Base-by-base conservation (phyloP, 345 rosid genomes). In the Citrus cavaleriei region DNA sequence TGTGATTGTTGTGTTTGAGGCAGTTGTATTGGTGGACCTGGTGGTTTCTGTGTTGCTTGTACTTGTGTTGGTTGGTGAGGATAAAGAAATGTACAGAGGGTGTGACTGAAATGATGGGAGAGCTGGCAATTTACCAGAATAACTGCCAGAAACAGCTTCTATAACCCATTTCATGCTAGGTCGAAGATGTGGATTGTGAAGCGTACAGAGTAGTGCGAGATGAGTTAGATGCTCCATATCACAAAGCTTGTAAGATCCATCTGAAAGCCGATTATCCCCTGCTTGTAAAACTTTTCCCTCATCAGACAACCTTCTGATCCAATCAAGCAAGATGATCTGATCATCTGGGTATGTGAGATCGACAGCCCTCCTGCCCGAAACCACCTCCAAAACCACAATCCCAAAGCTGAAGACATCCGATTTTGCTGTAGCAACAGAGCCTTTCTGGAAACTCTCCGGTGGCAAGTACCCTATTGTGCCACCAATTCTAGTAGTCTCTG, bases 401-500 rank as follows among this genome's bases (percentile, higher is more conserved):
- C 99, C 98, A 28, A 94, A 96, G 85, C 99, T 91, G 81, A 96
- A 96, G 66, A 96, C 99, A 64, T 96, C 99, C 0, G 97, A 91
- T 86, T 96, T 96, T 1, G 97, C 97, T 5, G 99, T 96, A 13
- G 97, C 97, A 25, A 87, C 79, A 10, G 91, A 85, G 68, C 90
- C 82, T 63, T 81, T 92, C 80, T 90, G 91, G 74, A 96, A 96
- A 81, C 99, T 90, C 83, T 96, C 99, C 0, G 98, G 99, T 7
- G 98, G 95, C 54, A 96, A 54, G 76, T 96, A 94, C 38, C 99
- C 99, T 6, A 96, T 96, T 0, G 99, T 96, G 60, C 99, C 99
- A 19, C 99, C 99, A 40, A 94, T 93, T 49, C 92, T 84, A 6
- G 99, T 94, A 0, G 98, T 87, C 30, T 91, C 99, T 0, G 91